A percentile compares a stretch with the other conserved stretches of the same genome.
These are phyloP conservation scores for Coemansia sp. DNA, from an alignment of 192 early-diverging fungal genomes.

Conservation along the genomic window DNA sequence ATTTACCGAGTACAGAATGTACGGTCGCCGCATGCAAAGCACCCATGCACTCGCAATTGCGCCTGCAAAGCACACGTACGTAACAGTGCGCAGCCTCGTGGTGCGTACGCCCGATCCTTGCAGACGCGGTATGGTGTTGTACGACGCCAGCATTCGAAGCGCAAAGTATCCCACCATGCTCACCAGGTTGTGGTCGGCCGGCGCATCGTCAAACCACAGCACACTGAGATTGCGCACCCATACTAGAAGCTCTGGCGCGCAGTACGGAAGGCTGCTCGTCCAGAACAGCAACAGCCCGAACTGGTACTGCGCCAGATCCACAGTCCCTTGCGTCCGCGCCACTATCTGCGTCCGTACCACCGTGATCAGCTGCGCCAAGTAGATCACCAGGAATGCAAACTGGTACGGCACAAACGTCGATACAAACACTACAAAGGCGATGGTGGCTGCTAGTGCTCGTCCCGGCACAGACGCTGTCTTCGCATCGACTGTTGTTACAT, in stretches of 20 bases:
- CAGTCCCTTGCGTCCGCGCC: neutral
- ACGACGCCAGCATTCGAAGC: slow-evolving; percentile 29
- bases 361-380: slow-evolving; percentile 59
- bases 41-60: slow-evolving; percentile 56
- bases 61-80: slow-evolving; percentile 43
- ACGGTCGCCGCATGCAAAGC: slow-evolving; percentile 62
- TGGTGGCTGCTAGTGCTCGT: slow-evolving; percentile 29
- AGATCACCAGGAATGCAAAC: slow-evolving; percentile 69
- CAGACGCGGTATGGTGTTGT: slow-evolving; percentile 21
- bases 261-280: slow-evolving; percentile 70
- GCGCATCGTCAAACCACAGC: slow-evolving; percentile 77
- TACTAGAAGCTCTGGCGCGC: slow-evolving; percentile 71
- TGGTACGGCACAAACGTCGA: slow-evolving; percentile 70
- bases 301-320: slow-evolving; percentile 61
- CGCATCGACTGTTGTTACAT: neutral
- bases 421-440: slow-evolving; percentile 58
- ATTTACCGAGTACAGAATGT: slow-evolving; percentile 58
- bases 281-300: slow-evolving; percentile 68
- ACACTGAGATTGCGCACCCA: slow-evolving; percentile 81
- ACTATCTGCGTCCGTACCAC: slow-evolving; percentile 34
- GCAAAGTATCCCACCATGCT: slow-evolving; percentile 49
- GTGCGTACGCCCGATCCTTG: neutral
- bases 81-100: slow-evolving; percentile 22
- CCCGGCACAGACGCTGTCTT: neutral
- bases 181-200: slow-evolving; percentile 65